Evolutionary conservation across 495 filamentous ascomycete genomes (phyloP).

Genomic region (Jackrogersella minutella): DNA sequence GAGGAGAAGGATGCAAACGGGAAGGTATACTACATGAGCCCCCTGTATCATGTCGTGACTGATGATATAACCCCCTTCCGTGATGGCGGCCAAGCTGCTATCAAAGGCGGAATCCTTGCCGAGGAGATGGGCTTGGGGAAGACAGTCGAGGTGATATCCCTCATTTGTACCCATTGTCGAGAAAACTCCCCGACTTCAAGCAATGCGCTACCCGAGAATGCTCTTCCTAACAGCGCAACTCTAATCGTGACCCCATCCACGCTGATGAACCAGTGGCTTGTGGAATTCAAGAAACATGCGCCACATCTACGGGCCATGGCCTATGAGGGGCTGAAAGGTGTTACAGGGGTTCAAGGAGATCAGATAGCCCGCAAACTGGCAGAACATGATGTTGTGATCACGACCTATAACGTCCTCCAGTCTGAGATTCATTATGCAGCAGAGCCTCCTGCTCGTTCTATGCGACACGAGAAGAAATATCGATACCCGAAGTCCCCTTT

Average conservation of each 20-base stretch:
- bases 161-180: slow-evolving; percentile 71
- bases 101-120: slow-evolving; percentile 77
- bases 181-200: slow-evolving; percentile 16
- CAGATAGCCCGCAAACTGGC: slow-evolving; percentile 60
- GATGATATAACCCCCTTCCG: slow-evolving; percentile 59
- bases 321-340: slow-evolving; percentile 58
- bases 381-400: slow-evolving; percentile 81
- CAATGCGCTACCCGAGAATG: slow-evolving; percentile 43
- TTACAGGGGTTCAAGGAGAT: slow-evolving; percentile 46
- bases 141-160: slow-evolving; percentile 84
- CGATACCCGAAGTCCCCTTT: slow-evolving; percentile 76
- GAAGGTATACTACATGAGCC: slow-evolving; percentile 57
- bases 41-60: slow-evolving; percentile 68
- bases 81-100: slow-evolving; percentile 45
- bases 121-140: slow-evolving; percentile 99
- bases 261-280: slow-evolving; percentile 86
- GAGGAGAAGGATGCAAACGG: slow-evolving; percentile 46
- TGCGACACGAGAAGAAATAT: slow-evolving; percentile 73
- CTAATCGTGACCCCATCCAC: slow-evolving; percentile 87
- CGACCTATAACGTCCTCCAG: slow-evolving; percentile 82
- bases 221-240: slow-evolving; percentile 68
- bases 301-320: slow-evolving; percentile 50
- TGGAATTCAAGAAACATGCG: slow-evolving; percentile 74
- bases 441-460: slow-evolving; percentile 67
- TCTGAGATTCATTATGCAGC: slow-evolving; percentile 78